Evolutionary conservation across 495 filamentous ascomycete genomes (phyloP).

Genomic region (Aspergillus steynii): DNA sequence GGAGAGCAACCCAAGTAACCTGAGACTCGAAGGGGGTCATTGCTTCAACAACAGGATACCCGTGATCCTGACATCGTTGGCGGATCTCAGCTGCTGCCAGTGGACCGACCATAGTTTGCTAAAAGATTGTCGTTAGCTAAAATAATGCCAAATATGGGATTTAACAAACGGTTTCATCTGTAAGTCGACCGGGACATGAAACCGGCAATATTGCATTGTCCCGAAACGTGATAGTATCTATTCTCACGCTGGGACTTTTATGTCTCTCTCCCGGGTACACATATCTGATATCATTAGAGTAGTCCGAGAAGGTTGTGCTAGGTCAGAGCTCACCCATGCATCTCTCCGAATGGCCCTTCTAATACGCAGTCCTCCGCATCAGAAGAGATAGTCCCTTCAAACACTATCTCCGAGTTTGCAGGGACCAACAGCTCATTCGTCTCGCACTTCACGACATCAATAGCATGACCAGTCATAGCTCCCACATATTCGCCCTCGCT

Average conservation of each 20-base stretch:
- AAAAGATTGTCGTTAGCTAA: not conserved
- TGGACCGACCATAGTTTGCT: constrained; percentile 22
- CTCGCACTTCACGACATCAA: constrained; percentile 38
- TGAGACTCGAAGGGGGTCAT: constrained; percentile 30
- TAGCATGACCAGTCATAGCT: constrained; percentile 23
- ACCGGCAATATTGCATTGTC: constrained; percentile 31
- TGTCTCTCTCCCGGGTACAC: constrained; percentile 24
- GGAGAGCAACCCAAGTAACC: constrained; percentile 27
- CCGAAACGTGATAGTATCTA: constrained; percentile 32
- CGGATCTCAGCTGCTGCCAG: constrained; percentile 30
- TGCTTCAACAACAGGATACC: constrained; percentile 23
- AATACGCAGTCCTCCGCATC: constrained; percentile 15
- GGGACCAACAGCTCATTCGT: constrained; percentile 33
- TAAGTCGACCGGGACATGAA: constrained; percentile 21
- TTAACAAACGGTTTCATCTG: constrained; percentile 24
- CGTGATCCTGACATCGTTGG: constrained; percentile 23
- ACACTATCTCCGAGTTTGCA: constrained; percentile 32
- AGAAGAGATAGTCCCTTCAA: constrained; percentile 31
- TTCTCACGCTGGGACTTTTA: constrained; percentile 21
- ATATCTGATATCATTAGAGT: not conserved
- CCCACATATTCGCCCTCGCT: constrained; percentile 33
- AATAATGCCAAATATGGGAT: too few relatives aligned
- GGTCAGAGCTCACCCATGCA: constrained; percentile 19
- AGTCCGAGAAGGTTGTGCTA: too few relatives aligned
- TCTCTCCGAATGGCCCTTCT: constrained; percentile 34